A percentile compares a stretch with the other conserved stretches of the same genome.
These are phyloP conservation scores for Asterophora lycoperdoides DNA, from an alignment of 768 basidiomycete species.

Conservation along the genomic window DNA sequence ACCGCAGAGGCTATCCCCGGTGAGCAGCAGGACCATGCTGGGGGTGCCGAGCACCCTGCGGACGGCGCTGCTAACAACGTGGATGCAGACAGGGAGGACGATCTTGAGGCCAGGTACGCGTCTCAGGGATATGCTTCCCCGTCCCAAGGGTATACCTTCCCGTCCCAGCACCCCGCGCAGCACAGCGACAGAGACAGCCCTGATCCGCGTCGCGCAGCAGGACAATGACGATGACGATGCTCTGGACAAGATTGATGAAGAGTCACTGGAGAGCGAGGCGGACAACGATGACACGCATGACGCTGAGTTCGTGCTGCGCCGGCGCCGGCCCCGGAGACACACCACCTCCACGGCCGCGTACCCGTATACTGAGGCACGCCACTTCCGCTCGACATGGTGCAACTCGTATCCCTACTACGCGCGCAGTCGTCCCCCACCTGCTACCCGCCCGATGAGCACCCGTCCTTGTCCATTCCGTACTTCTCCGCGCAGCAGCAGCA, in stretches of 20 bases:
- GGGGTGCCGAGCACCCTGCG: no score
- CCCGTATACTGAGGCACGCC: slow-evolving; percentile 15
- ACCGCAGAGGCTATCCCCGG: background rate
- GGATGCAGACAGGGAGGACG: slow-evolving; percentile 25
- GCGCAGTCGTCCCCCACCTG: slow-evolving; percentile 4
- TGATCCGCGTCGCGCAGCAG: background rate
- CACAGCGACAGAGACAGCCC: slow-evolving; percentile 16
- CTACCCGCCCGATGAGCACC: slow-evolving; percentile 2
- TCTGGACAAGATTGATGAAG: slow-evolving; percentile 18
- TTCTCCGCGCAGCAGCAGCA: slow-evolving; percentile 6
- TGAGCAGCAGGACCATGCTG: no score
- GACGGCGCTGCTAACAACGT: no score
- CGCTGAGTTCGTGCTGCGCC: slow-evolving; percentile 29
- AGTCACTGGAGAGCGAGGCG: no score
- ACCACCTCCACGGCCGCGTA: no score
- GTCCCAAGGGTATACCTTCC: no score
- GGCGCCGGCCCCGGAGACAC: no score
- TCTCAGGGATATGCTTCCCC: slow-evolving; percentile 28
- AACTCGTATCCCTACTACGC: slow-evolving; percentile 15
- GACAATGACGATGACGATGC: slow-evolving; percentile 17
- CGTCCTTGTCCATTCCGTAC: no score
- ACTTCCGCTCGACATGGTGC: slow-evolving; percentile 13
- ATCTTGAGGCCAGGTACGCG: slow-evolving; percentile 25
- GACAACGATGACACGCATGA: slow-evolving; percentile 27
- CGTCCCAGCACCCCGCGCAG: no score